Evolutionary conservation across 2,329 filamentous ascomycete species (phyloP), one percentile per base, ranked within the genome.

Genomic region (Colletotrichum lindemuthianum): DNA sequence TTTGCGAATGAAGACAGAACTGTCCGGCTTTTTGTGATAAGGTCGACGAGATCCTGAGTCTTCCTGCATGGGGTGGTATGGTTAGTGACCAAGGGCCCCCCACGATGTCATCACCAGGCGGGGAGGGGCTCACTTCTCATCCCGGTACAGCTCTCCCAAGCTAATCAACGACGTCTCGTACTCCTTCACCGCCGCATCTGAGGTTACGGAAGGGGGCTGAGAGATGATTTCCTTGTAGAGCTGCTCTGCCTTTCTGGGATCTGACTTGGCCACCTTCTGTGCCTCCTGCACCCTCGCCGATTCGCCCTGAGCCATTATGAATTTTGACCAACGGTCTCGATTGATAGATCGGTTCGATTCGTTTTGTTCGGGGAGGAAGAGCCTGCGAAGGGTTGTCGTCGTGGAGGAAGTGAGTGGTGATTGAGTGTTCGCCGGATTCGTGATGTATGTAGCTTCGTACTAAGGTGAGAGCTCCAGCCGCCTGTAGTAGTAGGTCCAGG

Each of bases 1-100:
- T 98, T 97, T 69, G 96, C 96, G 78, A 99, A 98, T 69, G 92
- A 96, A 63, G 95, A 97, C 69, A 99, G 89, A 48, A 96, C 92
- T 69, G 92, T 91, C 75, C 95, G 89, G 79, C 93, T 97, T 77
- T 92, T 92, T 75, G 91, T 94, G 73, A 99, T 90, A 70, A 99
- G 86, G 72, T 93, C 90, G 68, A 96, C 92, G 66, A 99, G 88
- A 73, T 97, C 92, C 75, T 96, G 85, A 72, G 90, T 84, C 77
- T 92, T 92, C 80, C 90, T 93, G 68, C 72, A 61, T 58, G 33
- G 24, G 24, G 24, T 24, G 24, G 24, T 24, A 53, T 59, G 53
- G 41, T 67, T 54, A 66, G 63, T 61, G 50, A 52, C 56, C 40
- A 51, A 43, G 44, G 44, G 34, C 13, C 45, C 55, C 55, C 45